Conservation (phyloP, 1,284 basidiomycete genomes). For the Cystobasidium sp. region DNA sequence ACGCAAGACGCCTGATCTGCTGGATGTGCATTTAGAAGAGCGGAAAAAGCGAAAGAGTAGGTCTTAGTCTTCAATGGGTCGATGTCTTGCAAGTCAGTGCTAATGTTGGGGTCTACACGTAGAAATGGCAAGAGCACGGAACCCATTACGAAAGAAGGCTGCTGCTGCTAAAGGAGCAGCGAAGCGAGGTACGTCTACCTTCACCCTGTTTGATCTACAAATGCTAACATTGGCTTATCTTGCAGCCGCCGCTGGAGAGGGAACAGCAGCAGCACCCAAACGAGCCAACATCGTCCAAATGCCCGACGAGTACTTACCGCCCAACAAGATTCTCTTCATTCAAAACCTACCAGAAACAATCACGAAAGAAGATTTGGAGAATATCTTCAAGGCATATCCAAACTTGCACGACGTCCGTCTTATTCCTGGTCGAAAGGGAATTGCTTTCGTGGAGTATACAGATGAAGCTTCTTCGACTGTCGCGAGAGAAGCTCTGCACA, state of each 20-base stretch:
- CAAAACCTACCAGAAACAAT: slow-evolving; percentile 89
- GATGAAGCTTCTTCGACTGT: slow-evolving; percentile 87
- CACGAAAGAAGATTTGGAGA: slow-evolving; percentile 84
- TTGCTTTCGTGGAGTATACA: slow-evolving; percentile 92
- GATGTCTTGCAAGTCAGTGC: background rate
- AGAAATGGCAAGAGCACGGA: slow-evolving; percentile 80
- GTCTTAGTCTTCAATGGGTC: slow-evolving; percentile 7
- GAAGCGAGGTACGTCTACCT: slow-evolving; percentile 46
- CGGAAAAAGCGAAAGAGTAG: slow-evolving; percentile 81
- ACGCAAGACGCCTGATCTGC: slow-evolving; percentile 66
- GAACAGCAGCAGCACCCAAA: slow-evolving; percentile 45
- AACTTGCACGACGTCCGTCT: slow-evolving; percentile 93
- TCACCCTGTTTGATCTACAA: background rate
- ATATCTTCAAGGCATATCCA: slow-evolving; percentile 86
- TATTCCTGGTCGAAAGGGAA: slow-evolving; percentile 92
- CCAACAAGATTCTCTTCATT: slow-evolving; percentile 97
- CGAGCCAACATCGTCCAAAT: slow-evolving; percentile 63
- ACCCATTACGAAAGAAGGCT: slow-evolving; percentile 83
- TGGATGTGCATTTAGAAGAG: slow-evolving; percentile 74
- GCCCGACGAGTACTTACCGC: slow-evolving; percentile 99
- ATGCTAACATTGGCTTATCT: slow-evolving; percentile 21
- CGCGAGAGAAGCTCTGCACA: slow-evolving; percentile 92
- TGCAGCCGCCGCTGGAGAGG: slow-evolving; percentile 70
- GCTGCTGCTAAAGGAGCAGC: slow-evolving; percentile 76
- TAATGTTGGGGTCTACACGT: slow-evolving; percentile 32